phyloP scores from a whole-genome alignment of 2,329 filamentous ascomycete species.

The Macrophomina tecta region DNA sequence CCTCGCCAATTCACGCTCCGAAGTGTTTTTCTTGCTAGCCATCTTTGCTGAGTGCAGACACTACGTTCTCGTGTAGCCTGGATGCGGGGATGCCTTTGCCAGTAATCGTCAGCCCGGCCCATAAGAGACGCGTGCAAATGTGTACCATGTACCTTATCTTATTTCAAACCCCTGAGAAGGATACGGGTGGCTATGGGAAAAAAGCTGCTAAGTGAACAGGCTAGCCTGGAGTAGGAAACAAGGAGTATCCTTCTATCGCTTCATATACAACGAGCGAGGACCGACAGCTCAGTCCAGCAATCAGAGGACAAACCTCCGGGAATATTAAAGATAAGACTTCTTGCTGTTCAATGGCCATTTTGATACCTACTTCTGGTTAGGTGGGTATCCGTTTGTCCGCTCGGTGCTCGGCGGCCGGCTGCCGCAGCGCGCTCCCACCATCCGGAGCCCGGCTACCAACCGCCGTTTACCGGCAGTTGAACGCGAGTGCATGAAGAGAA shows the following conservation, averaged over 20 bases:
- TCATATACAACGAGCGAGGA: not conserved
- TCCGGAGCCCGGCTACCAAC: not conserved
- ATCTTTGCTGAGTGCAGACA: not conserved
- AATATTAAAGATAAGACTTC: no score
- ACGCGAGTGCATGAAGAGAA: no score
- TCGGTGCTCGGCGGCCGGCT: conserved; percentile 2
- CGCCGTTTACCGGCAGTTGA: not conserved
- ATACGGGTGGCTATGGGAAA: no score
- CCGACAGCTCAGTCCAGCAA: no score
- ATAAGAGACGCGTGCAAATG: no score
- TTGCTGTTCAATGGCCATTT: no score
- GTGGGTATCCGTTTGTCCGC: not conserved
- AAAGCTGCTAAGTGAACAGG: no score
- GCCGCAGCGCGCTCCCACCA: not conserved
- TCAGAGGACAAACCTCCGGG: no score
- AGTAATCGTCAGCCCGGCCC: not conserved
- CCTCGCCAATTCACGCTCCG: not conserved
- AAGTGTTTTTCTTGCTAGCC: not conserved
- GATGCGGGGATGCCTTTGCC: not conserved
- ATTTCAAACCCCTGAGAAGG: no score
- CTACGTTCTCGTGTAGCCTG: not conserved
- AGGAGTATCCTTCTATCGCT: not conserved
- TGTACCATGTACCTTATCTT: not conserved
- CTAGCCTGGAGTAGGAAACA: no score
- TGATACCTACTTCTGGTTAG: not conserved